Conservation (phyloP, 2,329 filamentous ascomycete genomes). For the Aspergillus latus region DNA sequence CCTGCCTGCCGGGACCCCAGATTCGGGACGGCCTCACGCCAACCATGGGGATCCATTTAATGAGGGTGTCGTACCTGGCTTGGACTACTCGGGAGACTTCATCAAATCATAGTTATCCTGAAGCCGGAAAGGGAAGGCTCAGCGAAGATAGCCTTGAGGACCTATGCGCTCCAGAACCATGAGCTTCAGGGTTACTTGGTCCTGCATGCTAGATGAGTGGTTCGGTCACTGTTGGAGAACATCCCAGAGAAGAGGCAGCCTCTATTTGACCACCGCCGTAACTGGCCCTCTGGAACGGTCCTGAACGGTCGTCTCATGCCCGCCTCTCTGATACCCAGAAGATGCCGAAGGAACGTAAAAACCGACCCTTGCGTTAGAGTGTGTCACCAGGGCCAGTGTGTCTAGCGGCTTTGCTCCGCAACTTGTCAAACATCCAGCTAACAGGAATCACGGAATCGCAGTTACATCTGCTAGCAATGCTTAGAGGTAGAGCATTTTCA, state of each 20-base stretch:
- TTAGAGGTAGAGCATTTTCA: too few species aligned
- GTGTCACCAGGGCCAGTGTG: neutral
- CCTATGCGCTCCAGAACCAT: constrained; percentile 36
- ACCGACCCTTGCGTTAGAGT: neutral
- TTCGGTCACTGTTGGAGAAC: neutral
- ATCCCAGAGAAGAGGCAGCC: neutral
- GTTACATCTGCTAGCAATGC: too few species aligned
- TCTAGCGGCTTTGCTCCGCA: too few species aligned
- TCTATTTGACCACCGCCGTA: neutral
- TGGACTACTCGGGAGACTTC: constrained; percentile 27
- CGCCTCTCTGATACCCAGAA: neutral
- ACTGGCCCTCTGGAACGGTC: neutral
- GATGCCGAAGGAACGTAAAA: neutral
- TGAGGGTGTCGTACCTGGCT: constrained; percentile 32
- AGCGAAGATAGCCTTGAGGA: constrained; percentile 38
- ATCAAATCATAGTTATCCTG: constrained; percentile 32
- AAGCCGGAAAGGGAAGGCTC: constrained; percentile 39
- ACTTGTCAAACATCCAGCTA: neutral
- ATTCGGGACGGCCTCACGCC: constrained; percentile 37
- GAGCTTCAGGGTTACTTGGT: constrained; percentile 20
- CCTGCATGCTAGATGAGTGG: neutral
- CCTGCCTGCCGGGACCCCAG: constrained; percentile 32
- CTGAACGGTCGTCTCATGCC: neutral
- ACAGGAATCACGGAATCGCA: neutral
- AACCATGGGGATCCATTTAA: constrained; percentile 30